These are phyloP conservation scores for Russula emetica DNA, from an alignment of 768 basidiomycete genomes.

Conservation along the genomic window DNA sequence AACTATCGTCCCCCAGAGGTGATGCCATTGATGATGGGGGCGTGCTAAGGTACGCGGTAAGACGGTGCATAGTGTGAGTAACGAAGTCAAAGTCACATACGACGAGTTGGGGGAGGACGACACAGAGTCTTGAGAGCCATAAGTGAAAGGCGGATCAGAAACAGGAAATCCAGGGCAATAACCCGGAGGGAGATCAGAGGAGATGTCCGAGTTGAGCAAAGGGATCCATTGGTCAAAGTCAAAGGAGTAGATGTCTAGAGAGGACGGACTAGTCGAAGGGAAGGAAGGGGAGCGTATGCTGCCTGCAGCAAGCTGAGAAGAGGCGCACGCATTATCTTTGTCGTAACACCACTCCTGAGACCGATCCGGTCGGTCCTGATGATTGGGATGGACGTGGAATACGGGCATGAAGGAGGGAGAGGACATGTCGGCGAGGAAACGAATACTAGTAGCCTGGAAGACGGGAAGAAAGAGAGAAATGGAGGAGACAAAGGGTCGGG, in stretches of 20 bases:
- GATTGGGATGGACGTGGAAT: constrained; percentile 1
- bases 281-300: constrained; percentile 5
- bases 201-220: not conserved
- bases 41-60: constrained; percentile 2
- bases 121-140: not conserved
- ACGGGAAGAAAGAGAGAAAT: not conserved
- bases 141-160: not conserved
- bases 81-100: constrained; percentile 1
- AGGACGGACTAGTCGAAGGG: not conserved
- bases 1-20: not conserved
- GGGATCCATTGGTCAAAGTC: constrained; percentile 11
- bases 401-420: not conserved
- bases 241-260: not conserved
- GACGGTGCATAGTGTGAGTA: not conserved
- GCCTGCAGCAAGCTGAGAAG: constrained; percentile 16
- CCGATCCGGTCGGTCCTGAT: not conserved
- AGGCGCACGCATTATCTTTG: not conserved
- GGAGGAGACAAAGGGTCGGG: not conserved
- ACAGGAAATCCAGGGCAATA: not conserved
- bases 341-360: not conserved
- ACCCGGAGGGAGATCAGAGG: not conserved
- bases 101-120: not conserved
- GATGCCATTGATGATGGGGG: constrained; percentile 10
- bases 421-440: not conserved
- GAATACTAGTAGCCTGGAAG: constrained; percentile 1